phyloP scores from a whole-genome alignment of 345 rosid species.

The Mercurialis annua region DNA sequence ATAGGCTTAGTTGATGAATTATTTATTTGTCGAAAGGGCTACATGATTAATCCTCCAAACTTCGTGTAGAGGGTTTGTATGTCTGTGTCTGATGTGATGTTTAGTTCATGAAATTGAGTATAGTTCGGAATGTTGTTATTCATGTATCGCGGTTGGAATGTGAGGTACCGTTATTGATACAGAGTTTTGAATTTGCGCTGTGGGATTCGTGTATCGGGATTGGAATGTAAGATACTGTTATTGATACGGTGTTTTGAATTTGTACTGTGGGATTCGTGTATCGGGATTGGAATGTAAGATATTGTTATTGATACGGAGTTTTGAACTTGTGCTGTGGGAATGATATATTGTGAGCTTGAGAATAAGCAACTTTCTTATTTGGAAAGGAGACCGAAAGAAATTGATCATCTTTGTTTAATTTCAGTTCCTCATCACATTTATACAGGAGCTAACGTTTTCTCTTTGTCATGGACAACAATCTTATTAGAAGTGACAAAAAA shows the following conservation, averaged over 20 bases:
- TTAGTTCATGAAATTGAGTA: background rate
- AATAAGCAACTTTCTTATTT: background rate
- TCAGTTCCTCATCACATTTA: background rate
- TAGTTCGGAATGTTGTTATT: too few species aligned
- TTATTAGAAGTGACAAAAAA: background rate
- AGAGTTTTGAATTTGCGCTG: background rate
- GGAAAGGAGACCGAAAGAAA: background rate
- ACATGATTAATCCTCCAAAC: conserved; percentile 27
- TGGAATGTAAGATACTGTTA: background rate
- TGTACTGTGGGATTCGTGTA: background rate
- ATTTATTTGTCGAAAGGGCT: background rate
- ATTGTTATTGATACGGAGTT: background rate
- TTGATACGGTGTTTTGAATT: background rate
- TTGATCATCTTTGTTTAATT: background rate
- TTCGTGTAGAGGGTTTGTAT: conserved; percentile 15
- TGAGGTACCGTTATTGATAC: too few species aligned
- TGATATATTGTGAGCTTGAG: background rate
- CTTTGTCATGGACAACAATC: background rate
- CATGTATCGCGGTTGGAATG: too few species aligned
- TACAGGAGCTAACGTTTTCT: background rate
- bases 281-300: background rate
- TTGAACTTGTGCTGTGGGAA: background rate
- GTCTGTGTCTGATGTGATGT: background rate
- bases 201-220: background rate
- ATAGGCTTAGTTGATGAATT: background rate